Base-by-base conservation (phyloP, 495 filamentous ascomycete species). In the Podospora anserina region DNA sequence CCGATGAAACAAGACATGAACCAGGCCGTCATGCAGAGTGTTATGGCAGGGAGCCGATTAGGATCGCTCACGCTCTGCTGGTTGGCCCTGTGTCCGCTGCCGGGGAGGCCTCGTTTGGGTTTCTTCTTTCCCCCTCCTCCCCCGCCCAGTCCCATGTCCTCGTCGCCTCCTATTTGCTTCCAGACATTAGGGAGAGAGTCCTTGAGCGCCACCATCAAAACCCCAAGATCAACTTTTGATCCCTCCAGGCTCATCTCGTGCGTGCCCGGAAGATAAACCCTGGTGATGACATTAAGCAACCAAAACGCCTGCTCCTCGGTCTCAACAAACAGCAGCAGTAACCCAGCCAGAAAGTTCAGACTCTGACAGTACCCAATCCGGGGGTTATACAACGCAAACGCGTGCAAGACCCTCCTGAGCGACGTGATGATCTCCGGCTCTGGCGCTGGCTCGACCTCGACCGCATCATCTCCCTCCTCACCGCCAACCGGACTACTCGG, bases 1-100 rank as follows among this genome's bases (percentile, higher is more conserved):
- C 94, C 93, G 76, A 97, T 94, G 78, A 95, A 97, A 58, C 93
- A 89, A 18, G 90, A 93, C 95, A 99, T 99, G 78, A 99, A 96
- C 95, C 95, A 99, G n/a, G 93, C 90, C 1, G 94, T 97, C 73
- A 94, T 90, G 68, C 93, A 94, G 2, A 99, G 85, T 9, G 92
- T 94, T 71, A 99, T 93, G 13, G 95, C 92, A 0, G 95, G 95
- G 7, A 97, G 82, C 2, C 91, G 88, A 23, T 80, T 80, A 2
- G 81, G 76, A 65, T 83, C 81, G 69, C 65, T 74, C 56, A 73
- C 65, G 55, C 67, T 69, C 30, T 60, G 68, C 23, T 39, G 23
- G 27, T 39, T 7, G 16, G 72, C 60, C 27, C 70, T 69, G 26
- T 73, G 74, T 28, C 65, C 61, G 44, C 53, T 68, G 56, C 68